Percentiles rank a stretch among this genome's conserved stretches.
These are phyloP conservation scores for Hypoxylon sp. DNA, from an alignment of 2,329 filamentous ascomycete genomes.

Conservation along the genomic window DNA sequence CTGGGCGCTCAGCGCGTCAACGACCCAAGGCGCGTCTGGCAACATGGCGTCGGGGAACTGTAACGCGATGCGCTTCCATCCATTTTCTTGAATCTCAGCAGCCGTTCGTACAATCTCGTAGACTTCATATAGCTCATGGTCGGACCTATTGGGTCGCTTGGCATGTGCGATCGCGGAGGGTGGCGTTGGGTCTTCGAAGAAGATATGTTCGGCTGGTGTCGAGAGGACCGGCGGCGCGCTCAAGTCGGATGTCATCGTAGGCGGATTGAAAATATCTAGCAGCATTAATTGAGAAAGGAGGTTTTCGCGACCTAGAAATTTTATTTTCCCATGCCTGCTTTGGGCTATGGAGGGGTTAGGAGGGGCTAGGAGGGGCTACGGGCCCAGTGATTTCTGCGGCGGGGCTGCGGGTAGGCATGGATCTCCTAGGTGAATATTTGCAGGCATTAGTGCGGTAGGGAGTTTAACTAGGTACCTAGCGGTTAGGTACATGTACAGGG, in stretches of 20 bases:
- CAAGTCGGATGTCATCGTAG: constrained; percentile 61
- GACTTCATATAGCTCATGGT: constrained; percentile 78
- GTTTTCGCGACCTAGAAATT: not conserved
- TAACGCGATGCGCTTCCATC: constrained; percentile 84
- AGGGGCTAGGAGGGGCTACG: not conserved
- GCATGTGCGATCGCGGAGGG: constrained; percentile 44
- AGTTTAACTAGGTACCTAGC: too few relatives aligned
- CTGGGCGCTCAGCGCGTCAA: constrained; percentile 67
- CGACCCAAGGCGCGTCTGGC: constrained; percentile 84
- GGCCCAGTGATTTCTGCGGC: not conserved
- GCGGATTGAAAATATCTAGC: not conserved
- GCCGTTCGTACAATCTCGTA: constrained; percentile 91
- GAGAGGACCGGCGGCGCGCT: constrained; percentile 71
- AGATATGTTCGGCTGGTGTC: constrained; percentile 68
- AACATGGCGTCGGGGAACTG: constrained; percentile 97
- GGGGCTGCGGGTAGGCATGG: not conserved
- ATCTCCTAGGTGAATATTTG: too few relatives aligned
- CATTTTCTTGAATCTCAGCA: constrained; percentile 76
- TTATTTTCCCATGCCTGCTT: not conserved
- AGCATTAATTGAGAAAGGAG: not conserved
- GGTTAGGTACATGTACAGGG: too few relatives aligned
- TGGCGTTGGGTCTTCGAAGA: constrained; percentile 65
- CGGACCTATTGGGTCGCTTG: constrained; percentile 56
- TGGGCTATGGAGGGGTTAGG: not conserved
- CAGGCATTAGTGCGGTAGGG: not conserved